Evolutionary conservation across 257 asterid genomes (phyloP), one percentile per base, ranked within the genome.

Genomic region (Nemophila menziesii): DNA sequence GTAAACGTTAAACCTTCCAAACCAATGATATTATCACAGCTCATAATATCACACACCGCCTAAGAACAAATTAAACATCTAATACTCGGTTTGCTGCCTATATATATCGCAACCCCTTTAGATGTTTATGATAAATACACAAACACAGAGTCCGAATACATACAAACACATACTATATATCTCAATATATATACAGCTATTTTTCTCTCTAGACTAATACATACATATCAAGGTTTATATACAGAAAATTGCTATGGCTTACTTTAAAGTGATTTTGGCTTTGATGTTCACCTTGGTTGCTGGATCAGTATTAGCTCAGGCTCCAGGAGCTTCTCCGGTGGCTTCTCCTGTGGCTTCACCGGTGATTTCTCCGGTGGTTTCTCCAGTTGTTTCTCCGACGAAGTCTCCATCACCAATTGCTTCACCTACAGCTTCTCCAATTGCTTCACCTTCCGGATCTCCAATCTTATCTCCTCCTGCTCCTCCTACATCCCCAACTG

Each of bases 271-370:
- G 0, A 3, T 56, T 12, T 18, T 56, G 21, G 55, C 54, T 26
- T 33, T 76, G 37, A 22, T 75, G 43, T 47, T 72, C 26, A 67
- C 71, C 48, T 38, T 63, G 52, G 47, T 69, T 10, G 46, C 56
- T 9, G 73, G 67, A 52, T 69, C 71, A 3, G 75, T 67, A 3
- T 15, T 63, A 1, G 60, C 69, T 54, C 80, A 76, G 48, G 63
- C 75, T 33, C 86, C 86, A 13, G 70, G 57, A 55, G 61, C 64
- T 13, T 56, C 78, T 11, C 85, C 85, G 16, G 21, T 55, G 0
- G 46, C 66, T 0, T 13, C 61, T 0, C 65, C 69, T 1, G 57
- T 55, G 3, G 44, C 58, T 7, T 29, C 36, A 7, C 36, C 36
- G 12, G 36, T 7, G 8, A 5, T 13, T 10, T 4, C 33, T 24